Evolutionary conservation across 305 asterid species (phyloP), one percentile per base, ranked within the genome.

Genomic region (Solanum chacoense): DNA sequence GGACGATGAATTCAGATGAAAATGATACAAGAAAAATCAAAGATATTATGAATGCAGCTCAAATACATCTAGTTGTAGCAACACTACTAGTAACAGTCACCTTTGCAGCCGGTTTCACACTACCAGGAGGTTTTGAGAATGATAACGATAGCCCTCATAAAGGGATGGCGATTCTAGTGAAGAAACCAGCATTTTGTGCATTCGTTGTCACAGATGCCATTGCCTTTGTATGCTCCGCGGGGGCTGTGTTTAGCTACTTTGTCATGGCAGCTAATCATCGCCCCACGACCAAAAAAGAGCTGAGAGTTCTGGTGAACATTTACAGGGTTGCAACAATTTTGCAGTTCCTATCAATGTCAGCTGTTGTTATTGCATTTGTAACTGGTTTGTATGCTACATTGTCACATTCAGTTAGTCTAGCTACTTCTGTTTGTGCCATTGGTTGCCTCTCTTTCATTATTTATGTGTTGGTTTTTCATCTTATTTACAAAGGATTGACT

Each of bases 101-200:
- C 18, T 91, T 91, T 13, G 90, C 91, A 8, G 92, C 92, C 38
- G 91, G 87, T n/a, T 91, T 91, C 80, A 91, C 92, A 2, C 6
- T 89, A 9, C 91, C 91, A 2, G 91, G 92, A 37, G 81, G 81
- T 34, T 75, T 34, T 75, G 26, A 75, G 42, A 34, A 1, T 1
- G 28, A 75, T 34, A 8, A 5, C 8, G 81, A 34, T 75, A 34
- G 81, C 42, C 16, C 42, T 75, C 12, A 75, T 18, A 18, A 34
- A 75, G 81, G 81, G 8, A 75, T 34, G 81, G 81, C 81, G 8
- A 75, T 75, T 75, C 81, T 75, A 34, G 13, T 5, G 2, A 75
- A 34, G 8, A 34, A 75, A 32, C 2, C 42, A 2, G 42, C 42
- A 8, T 75, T 90, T 78, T 24, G 40, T 65, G 90, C 55, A 74